These are phyloP conservation scores for Cercospora berteroae DNA, from an alignment of 2,329 filamentous ascomycete species.

Conservation along the genomic window DNA sequence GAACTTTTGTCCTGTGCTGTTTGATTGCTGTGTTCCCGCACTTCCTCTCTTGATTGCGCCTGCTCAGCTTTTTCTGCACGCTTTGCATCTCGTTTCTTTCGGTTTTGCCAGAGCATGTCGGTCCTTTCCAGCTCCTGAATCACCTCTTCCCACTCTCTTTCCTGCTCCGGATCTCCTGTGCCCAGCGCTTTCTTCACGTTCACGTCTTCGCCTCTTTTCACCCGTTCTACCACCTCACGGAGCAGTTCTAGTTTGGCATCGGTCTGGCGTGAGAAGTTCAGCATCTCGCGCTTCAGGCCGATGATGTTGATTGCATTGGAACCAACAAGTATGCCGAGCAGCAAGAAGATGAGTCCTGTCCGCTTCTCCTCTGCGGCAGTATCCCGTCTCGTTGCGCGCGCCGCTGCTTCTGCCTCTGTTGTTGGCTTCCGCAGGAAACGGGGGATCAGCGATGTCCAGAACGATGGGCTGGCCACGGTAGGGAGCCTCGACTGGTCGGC, in stretches of 20 bases:
- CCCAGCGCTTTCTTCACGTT: slow-evolving; percentile 82
- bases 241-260: slow-evolving; percentile 76
- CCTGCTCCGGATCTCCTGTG: slow-evolving; percentile 69
- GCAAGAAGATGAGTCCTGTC: slow-evolving; percentile 65
- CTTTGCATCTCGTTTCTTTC: slow-evolving; percentile 32
- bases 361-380: slow-evolving; percentile 43
- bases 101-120: slow-evolving; percentile 34
- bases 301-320: slow-evolving; percentile 96
- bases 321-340: slow-evolving; percentile 73
- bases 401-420: slow-evolving; percentile 23
- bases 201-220: slow-evolving; percentile 71
- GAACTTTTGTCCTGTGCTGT: background rate
- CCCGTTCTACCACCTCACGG: slow-evolving; percentile 69
- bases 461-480: slow-evolving; percentile 36
- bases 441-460: slow-evolving; percentile 40
- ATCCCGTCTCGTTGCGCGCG: slow-evolving; percentile 18
- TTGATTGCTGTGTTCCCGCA: slow-evolving; percentile 5
- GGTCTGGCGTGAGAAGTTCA: slow-evolving; percentile 69
- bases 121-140: slow-evolving; percentile 42
- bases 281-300: slow-evolving; percentile 70
- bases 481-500: slow-evolving; percentile 30
- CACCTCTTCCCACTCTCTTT: slow-evolving; percentile 88
- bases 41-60: slow-evolving; percentile 22
- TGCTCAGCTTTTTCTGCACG: slow-evolving; percentile 28
- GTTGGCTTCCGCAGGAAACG: slow-evolving; percentile 33